These are phyloP conservation scores for Exophiala sideris DNA, from an alignment of 2,329 filamentous ascomycete species.

Conservation along the genomic window DNA sequence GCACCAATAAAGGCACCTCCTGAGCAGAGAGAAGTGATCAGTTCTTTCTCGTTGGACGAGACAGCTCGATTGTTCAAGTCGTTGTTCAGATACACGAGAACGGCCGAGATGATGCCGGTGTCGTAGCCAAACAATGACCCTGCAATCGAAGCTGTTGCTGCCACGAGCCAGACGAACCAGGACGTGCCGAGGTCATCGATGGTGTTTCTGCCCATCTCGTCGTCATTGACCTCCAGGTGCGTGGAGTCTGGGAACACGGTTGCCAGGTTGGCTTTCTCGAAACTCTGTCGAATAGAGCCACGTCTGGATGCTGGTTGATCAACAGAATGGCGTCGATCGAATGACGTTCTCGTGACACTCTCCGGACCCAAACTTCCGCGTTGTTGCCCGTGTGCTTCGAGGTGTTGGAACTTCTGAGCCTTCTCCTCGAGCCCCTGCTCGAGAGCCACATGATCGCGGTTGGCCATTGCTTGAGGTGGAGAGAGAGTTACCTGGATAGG, in stretches of 20 bases:
- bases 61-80: constrained; percentile 50
- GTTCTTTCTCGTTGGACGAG: constrained; percentile 55
- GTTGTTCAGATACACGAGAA: constrained; percentile 53
- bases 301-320: constrained; percentile 6
- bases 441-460: constrained; percentile 9
- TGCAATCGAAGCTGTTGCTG: constrained; percentile 56
- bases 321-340: constrained; percentile 14
- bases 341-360: constrained; percentile 7
- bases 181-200: constrained; percentile 41
- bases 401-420: not conserved
- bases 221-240: constrained; percentile 24
- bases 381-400: not conserved
- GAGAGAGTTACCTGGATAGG: not conserved
- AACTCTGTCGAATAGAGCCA: constrained; percentile 14
- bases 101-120: constrained; percentile 61
- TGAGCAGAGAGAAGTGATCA: constrained; percentile 57
- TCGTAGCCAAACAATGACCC: constrained; percentile 63
- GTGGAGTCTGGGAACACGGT: constrained; percentile 31
- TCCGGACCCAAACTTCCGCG: constrained; percentile 9
- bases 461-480: constrained; percentile 7
- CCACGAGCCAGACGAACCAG: constrained; percentile 54
- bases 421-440: constrained; percentile 17
- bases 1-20: constrained; percentile 56
- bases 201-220: constrained; percentile 12
- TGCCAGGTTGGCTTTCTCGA: constrained; percentile 16